These are phyloP conservation scores for Starmerella bombicola DNA, from an alignment of 805 yeast species.

Conservation along the genomic window DNA sequence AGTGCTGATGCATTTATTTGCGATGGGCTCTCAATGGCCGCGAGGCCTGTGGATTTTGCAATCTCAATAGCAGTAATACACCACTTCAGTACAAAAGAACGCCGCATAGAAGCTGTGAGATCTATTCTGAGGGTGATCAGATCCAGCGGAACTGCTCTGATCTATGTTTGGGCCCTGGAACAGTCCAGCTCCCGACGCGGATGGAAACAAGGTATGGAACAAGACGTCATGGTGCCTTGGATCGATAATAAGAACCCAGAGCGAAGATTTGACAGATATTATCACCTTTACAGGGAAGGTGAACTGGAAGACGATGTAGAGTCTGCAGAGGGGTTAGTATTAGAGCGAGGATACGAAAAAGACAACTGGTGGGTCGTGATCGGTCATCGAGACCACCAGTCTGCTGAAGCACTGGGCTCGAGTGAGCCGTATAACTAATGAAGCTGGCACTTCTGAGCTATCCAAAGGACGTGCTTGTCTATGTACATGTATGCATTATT, in stretches of 20 bases:
- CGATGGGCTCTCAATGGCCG: slow-evolving; percentile 54
- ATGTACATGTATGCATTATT: slow-evolving; percentile 3
- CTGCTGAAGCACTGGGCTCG: too few relatives aligned
- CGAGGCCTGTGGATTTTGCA: slow-evolving; percentile 58
- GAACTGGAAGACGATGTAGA: slow-evolving; percentile 63
- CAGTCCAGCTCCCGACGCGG: slow-evolving; percentile 83
- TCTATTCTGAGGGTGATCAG: slow-evolving; percentile 50
- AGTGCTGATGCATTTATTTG: slow-evolving; percentile 54
- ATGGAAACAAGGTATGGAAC: slow-evolving; percentile 80
- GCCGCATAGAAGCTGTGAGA: slow-evolving; percentile 63
- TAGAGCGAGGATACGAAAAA: slow-evolving; percentile 71
- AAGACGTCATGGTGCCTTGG: slow-evolving; percentile 95
- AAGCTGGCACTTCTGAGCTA: too few relatives aligned
- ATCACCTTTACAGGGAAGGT: slow-evolving; percentile 75
- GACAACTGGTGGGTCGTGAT: slow-evolving; percentile 75
- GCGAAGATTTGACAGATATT: slow-evolving; percentile 64
- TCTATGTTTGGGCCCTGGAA: slow-evolving; percentile 95
- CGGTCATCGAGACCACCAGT: neutral
- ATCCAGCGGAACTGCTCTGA: slow-evolving; percentile 53
- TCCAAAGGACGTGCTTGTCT: too few relatives aligned
- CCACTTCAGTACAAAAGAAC: slow-evolving; percentile 75
- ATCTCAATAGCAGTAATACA: slow-evolving; percentile 92
- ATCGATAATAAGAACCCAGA: slow-evolving; percentile 44
- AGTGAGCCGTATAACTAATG: too few relatives aligned
- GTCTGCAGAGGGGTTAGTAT: slow-evolving; percentile 56